These are phyloP conservation scores for Albifimbria verrucaria DNA, from an alignment of 2,329 filamentous ascomycete species.

Conservation along the genomic window DNA sequence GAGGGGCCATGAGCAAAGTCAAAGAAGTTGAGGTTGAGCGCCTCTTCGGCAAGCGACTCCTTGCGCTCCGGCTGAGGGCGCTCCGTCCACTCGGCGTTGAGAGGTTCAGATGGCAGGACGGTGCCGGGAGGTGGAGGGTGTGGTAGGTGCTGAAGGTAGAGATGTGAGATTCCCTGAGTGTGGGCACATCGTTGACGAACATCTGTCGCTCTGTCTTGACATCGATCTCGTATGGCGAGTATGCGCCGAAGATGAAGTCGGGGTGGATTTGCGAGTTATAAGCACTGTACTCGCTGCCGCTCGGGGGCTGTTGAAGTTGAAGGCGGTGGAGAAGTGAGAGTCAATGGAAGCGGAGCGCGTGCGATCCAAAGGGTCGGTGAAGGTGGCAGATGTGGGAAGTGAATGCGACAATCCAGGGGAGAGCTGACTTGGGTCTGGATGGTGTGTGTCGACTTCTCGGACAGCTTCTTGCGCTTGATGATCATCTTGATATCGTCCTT, in stretches of 20 bases:
- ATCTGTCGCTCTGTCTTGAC: conserved; percentile 94
- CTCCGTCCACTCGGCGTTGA: conserved; percentile 60
- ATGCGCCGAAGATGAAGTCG: conserved; percentile 56
- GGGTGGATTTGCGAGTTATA: conserved; percentile 63
- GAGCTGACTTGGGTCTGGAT: conserved; percentile 59
- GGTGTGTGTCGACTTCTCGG: conserved; percentile 70
- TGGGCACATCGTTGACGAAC: conserved; percentile 87
- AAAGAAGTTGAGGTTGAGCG: conserved; percentile 75
- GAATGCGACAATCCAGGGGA: conserved; percentile 80
- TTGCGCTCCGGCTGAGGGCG: conserved; percentile 37
- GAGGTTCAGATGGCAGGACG: conserved; percentile 59
- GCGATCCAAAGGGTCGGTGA: conserved; percentile 69
- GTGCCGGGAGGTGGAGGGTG: conserved; percentile 70
- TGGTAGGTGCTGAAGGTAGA: conserved; percentile 93
- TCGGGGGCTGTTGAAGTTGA: conserved; percentile 68
- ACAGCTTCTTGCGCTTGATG: conserved; percentile 95
- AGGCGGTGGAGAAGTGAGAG: conserved; percentile 71
- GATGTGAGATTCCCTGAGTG: conserved; percentile 79
- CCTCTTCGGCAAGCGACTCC: conserved; percentile 65
- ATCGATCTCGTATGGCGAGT: conserved; percentile 86
- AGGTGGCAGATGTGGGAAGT: conserved; percentile 75
- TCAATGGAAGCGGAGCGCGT: conserved; percentile 76
- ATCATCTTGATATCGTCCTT: conserved; percentile 97
- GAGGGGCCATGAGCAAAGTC: conserved; percentile 71
- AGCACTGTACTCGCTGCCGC: conserved; percentile 52